Evolutionary conservation across 1,284 basidiomycete genomes (phyloP), one percentile per base, ranked within the genome.

Genomic region (Ceratobasidium papillatum): DNA sequence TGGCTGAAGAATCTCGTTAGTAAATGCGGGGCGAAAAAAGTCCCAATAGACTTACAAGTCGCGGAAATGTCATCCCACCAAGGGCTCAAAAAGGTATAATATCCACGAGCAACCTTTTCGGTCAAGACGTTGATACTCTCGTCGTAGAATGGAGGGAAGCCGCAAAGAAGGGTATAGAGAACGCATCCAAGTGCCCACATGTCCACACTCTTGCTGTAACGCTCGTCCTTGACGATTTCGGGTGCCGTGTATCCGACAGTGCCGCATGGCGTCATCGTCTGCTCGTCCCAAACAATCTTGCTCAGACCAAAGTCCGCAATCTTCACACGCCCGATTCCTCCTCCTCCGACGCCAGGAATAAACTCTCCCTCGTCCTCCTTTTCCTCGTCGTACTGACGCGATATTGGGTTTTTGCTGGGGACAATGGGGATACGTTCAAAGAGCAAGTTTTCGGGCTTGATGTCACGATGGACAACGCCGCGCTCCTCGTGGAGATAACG

Each of bases 161-260:
- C 98, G 80, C 98, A 99, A n/a, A 99, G 89, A 1, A 99, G 85
- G 0, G 98, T 99, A 84, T 99, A 99, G 3, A 99, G 87, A 27
- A 99, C 98, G 82, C 98, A 99, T 36, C 98, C 98, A 49, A 99
- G 85, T 2, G 98, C 98, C 98, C 98, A 99, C 98, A 99, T 99
- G 82, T 99, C 98, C 74, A 99, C 98, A 80, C 93, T 95, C 85
- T 98, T 99, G 82, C 92, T 95, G 82, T 99, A 99, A 32, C 97
- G 89, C 85, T 99, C 96, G 82, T 99, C 98, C 84, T 99, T 99
- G 80, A 99, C 98, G 77, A 99, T 99, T 84, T 99, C 98, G 1
- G 98, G 98, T 2, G 98, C 98, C 1, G 98, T 99, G 84, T 99
- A 99, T 3, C 98, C 98, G 34, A 99, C 97, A 0, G 98, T 99